These are phyloP conservation scores for Fusarium sp. DNA, from an alignment of 2,329 filamentous ascomycete species.

Conservation along the genomic window DNA sequence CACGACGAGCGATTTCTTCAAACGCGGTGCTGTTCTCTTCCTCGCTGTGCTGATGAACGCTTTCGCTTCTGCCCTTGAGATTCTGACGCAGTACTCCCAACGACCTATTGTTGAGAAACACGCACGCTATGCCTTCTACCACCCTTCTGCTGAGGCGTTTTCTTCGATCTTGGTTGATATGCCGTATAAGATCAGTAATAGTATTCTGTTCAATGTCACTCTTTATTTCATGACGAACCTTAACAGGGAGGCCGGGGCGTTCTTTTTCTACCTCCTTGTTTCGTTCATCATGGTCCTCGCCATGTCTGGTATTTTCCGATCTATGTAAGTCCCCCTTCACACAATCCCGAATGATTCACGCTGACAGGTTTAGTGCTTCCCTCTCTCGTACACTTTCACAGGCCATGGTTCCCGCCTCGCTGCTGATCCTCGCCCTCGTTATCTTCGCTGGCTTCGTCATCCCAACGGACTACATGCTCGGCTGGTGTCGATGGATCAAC, in stretches of 20 bases:
- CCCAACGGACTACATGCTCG: constrained; percentile 60
- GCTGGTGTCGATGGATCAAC: constrained; percentile 75
- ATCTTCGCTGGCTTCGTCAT: constrained; percentile 61
- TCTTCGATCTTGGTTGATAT: constrained; percentile 53
- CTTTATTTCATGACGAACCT: constrained; percentile 61
- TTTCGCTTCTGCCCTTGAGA: constrained; percentile 51
- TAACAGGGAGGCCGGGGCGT: constrained; percentile 53
- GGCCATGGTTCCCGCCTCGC: constrained; percentile 53
- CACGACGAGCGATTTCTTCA: constrained; percentile 24
- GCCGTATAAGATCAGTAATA: constrained; percentile 53
- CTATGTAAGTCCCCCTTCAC: constrained; percentile 36
- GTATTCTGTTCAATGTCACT: constrained; percentile 54
- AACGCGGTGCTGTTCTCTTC: constrained; percentile 59
- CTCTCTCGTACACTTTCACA: constrained; percentile 64
- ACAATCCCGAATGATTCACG: rapidly evolving
- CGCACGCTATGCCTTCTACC: constrained; percentile 52
- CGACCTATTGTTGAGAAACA: constrained; percentile 53
- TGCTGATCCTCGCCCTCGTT: constrained; percentile 49
- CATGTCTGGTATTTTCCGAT: constrained; percentile 71
- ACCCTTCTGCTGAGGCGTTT: constrained; percentile 48
- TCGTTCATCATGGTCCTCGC: constrained; percentile 64
- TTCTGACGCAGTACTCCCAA: constrained; percentile 50
- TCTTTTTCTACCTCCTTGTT: constrained; percentile 58
- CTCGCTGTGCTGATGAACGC: constrained; percentile 64
- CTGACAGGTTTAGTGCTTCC: constrained; percentile 32